These are phyloP conservation scores for Botrytis tulipae DNA, from an alignment of 2,329 filamentous ascomycete species.

Conservation along the genomic window DNA sequence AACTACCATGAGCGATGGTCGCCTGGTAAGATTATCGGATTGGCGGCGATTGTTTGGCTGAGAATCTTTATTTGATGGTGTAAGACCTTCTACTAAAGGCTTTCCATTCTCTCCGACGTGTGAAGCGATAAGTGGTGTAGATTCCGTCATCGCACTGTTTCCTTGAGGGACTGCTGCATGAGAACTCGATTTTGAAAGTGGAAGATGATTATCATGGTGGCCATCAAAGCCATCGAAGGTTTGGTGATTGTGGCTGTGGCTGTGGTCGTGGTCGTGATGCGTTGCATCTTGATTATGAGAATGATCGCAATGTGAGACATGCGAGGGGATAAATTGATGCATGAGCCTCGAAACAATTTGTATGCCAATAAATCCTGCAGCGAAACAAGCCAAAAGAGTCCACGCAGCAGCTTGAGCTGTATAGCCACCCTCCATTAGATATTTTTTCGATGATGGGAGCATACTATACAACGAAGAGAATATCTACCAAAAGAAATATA, in stretches of 20 bases:
- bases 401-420: slow-evolving; percentile 65
- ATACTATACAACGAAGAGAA: slow-evolving; percentile 93
- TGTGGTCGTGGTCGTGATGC: slow-evolving; percentile 34
- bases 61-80: slow-evolving; percentile 1
- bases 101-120: slow-evolving; percentile 23
- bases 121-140: slow-evolving; percentile 33
- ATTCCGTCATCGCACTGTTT: slow-evolving; percentile 31
- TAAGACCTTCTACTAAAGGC: background rate
- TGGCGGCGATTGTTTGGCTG: slow-evolving; percentile 15
- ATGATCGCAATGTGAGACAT: slow-evolving; percentile 79
- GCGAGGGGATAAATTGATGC: slow-evolving; percentile 72
- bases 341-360: slow-evolving; percentile 69
- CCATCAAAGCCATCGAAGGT: background rate
- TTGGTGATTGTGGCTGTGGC: slow-evolving; percentile 22
- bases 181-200: slow-evolving; percentile 9
- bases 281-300: slow-evolving; percentile 57
- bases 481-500: slow-evolving; percentile 55
- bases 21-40: slow-evolving; percentile 35
- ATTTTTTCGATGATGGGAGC: slow-evolving; percentile 80
- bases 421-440: slow-evolving; percentile 68
- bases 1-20: slow-evolving; percentile 55
- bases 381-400: slow-evolving; percentile 66
- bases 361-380: slow-evolving; percentile 71
- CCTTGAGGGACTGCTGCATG: background rate
- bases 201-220: background rate